These are phyloP conservation scores for Fusarium luffae DNA, from an alignment of 2,329 filamentous ascomycete genomes.

Conservation along the genomic window DNA sequence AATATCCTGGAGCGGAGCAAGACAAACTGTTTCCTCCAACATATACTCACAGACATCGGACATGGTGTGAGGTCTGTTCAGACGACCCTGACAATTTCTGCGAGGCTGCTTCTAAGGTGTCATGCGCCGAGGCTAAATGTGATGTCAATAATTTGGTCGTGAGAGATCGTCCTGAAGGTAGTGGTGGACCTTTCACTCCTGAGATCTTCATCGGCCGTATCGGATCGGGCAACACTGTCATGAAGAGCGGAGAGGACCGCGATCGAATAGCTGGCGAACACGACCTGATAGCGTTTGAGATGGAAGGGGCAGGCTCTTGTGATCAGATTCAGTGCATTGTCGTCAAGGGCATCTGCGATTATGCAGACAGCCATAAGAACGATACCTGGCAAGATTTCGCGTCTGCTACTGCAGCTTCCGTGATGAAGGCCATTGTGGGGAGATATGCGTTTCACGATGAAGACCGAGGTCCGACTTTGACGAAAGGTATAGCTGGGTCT, in stretches of 20 bases:
- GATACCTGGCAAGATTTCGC: slow-evolving; percentile 8
- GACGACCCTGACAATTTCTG: not conserved
- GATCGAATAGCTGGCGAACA: slow-evolving; percentile 44
- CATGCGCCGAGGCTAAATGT: not conserved
- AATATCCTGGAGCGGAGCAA: not conserved
- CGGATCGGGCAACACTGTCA: slow-evolving; percentile 52
- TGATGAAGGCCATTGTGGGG: not conserved
- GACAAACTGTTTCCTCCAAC: not conserved
- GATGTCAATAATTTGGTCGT: not conserved
- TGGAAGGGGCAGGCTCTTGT: slow-evolving; percentile 50
- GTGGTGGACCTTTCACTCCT: not conserved
- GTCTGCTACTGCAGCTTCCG: slow-evolving; percentile 3
- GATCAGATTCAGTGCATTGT: slow-evolving; percentile 51
- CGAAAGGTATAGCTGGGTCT: not conserved
- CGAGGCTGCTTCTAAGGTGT: not conserved
- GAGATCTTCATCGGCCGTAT: slow-evolving; percentile 24
- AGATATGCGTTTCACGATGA: not conserved
- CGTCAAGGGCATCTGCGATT: slow-evolving; percentile 43
- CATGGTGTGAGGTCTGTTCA: no score
- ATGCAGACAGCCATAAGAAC: slow-evolving; percentile 12
- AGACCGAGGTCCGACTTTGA: no score
- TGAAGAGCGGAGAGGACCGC: slow-evolving; percentile 50
- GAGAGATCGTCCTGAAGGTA: not conserved
- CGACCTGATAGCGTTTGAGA: slow-evolving; percentile 44
- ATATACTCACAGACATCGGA: not conserved